Conservation (phyloP, 116 monocot genomes). For the Cymodocea nodosa region DNA sequence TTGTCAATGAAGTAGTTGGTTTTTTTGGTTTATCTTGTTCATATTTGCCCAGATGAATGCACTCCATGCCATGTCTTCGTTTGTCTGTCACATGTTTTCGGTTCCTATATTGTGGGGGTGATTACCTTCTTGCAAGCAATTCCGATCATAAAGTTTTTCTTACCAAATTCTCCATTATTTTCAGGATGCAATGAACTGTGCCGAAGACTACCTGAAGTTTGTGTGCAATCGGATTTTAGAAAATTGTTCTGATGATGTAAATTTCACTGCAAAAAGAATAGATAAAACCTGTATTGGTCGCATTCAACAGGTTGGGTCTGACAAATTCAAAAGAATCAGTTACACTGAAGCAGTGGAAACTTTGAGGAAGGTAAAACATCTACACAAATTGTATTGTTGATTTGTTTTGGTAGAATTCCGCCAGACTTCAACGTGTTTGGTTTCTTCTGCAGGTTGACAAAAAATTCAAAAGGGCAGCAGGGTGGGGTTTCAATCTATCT, state of each 20-base stretch:
- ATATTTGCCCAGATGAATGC: too few relatives aligned
- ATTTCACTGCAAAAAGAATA: conserved; percentile 27
- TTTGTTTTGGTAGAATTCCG: background rate
- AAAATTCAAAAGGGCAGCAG: conserved; percentile 27
- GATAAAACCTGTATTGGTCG: conserved; percentile 31
- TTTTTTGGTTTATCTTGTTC: too few relatives aligned
- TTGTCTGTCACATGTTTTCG: too few relatives aligned
- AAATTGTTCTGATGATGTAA: conserved; percentile 50
- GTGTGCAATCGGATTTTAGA: conserved; percentile 33
- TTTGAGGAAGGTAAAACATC: conserved; percentile 42
- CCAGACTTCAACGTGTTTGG: background rate
- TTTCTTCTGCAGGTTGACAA: background rate
- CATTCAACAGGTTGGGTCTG: conserved; percentile 27
- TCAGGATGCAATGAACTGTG: conserved; percentile 71
- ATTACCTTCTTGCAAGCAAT: too few relatives aligned
- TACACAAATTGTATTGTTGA: background rate
- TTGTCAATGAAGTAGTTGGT: too few relatives aligned
- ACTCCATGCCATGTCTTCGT: too few relatives aligned
- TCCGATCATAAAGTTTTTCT: too few relatives aligned
- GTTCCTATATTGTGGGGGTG: too few relatives aligned
- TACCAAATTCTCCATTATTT: too few relatives aligned
- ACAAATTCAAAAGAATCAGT: conserved; percentile 38
- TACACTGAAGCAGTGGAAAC: conserved; percentile 59
- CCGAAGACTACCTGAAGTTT: conserved; percentile 69
- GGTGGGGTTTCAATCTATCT: conserved; percentile 46